Evolutionary conservation across 441 rosid species (phyloP).

Genomic region (Pelargonium australe): DNA sequence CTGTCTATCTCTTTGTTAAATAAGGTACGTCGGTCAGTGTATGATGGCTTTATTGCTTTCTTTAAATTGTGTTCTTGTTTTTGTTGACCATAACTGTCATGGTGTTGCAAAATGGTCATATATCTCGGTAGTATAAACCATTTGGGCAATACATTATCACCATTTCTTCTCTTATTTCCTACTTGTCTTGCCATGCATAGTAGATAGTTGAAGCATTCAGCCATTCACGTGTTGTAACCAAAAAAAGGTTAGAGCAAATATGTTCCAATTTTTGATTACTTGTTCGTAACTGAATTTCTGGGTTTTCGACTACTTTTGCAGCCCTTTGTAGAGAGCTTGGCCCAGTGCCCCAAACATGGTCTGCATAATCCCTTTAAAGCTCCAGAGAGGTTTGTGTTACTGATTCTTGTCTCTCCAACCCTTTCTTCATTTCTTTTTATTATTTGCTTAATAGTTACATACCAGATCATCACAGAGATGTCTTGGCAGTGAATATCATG

Average conservation of each 20-base stretch:
- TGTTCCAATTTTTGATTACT: neutral
- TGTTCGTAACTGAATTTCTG: conserved; percentile 8
- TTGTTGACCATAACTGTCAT: neutral
- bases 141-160: neutral
- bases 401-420: conserved; percentile 6
- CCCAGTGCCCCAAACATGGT: conserved; percentile 93
- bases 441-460: neutral
- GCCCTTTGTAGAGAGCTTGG: conserved; percentile 93
- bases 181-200: neutral
- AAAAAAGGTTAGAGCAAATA: neutral
- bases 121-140: neutral
- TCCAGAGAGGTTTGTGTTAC: conserved; percentile 68
- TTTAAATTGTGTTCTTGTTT: neutral
- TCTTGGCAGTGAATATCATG: neutral
- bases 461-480: neutral
- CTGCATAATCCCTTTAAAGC: conserved; percentile 93
- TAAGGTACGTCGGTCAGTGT: neutral
- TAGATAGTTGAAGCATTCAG: neutral
- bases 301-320: conserved; percentile 32
- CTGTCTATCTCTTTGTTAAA: neutral
- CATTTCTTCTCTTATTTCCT: neutral
- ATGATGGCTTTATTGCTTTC: conserved; percentile 1
- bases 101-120: neutral
- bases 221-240: neutral
- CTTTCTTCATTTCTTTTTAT: neutral